Evolutionary conservation across 805 yeast species (phyloP), one percentile per base, ranked within the genome.

Genomic region (Cyberlindnera veronae): DNA sequence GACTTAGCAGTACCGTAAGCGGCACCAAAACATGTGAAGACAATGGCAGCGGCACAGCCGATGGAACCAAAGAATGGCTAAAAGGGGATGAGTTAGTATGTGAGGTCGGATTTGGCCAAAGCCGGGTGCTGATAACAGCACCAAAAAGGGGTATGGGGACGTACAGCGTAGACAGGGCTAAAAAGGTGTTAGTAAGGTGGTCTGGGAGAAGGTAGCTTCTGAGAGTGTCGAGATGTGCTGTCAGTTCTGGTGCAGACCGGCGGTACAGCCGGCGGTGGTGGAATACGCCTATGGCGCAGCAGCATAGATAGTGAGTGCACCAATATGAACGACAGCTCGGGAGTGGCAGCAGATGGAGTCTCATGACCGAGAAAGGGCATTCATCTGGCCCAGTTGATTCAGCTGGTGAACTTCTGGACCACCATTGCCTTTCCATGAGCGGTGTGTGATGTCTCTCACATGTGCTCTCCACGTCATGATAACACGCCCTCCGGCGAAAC

Each of bases 1-100:
- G 96, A 85, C 71, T 91, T 91, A 62, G 99, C 99, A 53, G 98
- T 91, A 74, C 99, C 99, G 69, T 90, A 90, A 42, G 96, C 87
- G 60, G 99, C 98, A 74, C 99, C 99, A 65, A 90, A 88, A 64
- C 96, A 88, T 67, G 99, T 90, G 80, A 93, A 93, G 62, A 95
- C 88, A 63, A 93, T 93, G 67, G 99, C 97, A 39, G 98, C 88
- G 44, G 99, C 95, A 77, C 99, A 95, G 65, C 99, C 99, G 63
- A 93, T 87, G 55, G 97, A 91, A 61, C 99, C 99, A 69, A 93
- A 93, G 77, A 93, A 93, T 66, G 99, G 99, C 43, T 39, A 24
- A 29, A 32, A 24, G 7, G 30, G 6, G 31, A 17, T 20, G 17
- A 32, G 47, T 44, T 42, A 42, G 43, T 42, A 37, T 15, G 12